Percentiles rank a stretch among this genome's conserved stretches.
phyloP scores from a whole-genome alignment of 371 early-diverging fungal genomes.

The Rhizopus delemar region DNA sequence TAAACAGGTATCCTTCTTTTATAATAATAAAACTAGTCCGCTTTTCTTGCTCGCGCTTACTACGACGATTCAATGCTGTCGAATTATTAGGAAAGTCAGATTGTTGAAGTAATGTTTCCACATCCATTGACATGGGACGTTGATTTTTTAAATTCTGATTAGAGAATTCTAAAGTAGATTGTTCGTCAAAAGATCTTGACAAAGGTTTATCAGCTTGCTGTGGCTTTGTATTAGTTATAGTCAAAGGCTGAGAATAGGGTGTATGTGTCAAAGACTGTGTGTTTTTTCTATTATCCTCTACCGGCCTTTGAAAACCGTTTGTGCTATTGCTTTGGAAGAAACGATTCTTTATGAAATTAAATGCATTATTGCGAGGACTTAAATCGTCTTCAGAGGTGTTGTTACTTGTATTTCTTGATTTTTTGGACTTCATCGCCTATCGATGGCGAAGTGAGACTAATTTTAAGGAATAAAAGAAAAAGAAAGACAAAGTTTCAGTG shows the following conservation, averaged over 20 bases:
- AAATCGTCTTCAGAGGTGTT: neutral
- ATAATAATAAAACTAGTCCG: constrained; percentile 39
- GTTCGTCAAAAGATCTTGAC: constrained; percentile 17
- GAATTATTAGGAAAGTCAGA: neutral
- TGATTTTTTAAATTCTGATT: neutral
- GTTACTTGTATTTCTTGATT: constrained; percentile 10
- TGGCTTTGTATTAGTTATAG: neutral
- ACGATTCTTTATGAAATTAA: constrained; percentile 28
- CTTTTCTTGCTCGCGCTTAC: constrained; percentile 20
- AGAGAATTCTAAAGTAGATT: constrained; percentile 1
- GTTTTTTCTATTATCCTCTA: neutral
- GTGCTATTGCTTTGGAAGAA: constrained; percentile 14
- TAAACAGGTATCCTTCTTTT: constrained; percentile 68
- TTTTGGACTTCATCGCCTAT: constrained; percentile 28
- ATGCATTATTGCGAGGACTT: constrained; percentile 15
- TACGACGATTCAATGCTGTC: neutral
- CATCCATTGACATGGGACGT: constrained; percentile 23
- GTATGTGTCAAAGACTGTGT: neutral
- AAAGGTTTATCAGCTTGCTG: constrained; percentile 6
- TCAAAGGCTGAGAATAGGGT: neutral
- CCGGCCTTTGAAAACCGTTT: constrained; percentile 2
- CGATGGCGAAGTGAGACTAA: constrained; percentile 13
- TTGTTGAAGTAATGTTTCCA: constrained; percentile 13
- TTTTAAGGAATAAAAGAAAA: constrained; percentile 5
- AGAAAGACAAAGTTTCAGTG: constrained; percentile 11